Base-by-base conservation (phyloP, 2,329 filamentous ascomycete species). In the Aureobasidium leucospermi region DNA sequence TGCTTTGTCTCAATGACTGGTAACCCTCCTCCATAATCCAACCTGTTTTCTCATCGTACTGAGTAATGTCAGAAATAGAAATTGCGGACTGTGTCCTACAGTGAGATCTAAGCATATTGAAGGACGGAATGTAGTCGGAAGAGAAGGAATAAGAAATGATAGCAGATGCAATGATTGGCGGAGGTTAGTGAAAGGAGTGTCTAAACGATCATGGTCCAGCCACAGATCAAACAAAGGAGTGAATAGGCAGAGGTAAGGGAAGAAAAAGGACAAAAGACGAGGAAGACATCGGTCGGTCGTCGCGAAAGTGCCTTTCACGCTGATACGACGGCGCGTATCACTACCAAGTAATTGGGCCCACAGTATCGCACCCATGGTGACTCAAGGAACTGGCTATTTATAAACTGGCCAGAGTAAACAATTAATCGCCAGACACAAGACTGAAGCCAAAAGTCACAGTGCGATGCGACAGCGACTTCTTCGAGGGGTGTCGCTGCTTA, bases 171-270 rank as follows among this genome's bases (percentile, higher is more conserved):
- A 43, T 15, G 39, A 55, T 42, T 41, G 36, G 43, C 28, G 28
- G n/a, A 23, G 29, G 38, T 43, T 7, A 38, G 51, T 42, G 32
- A 10, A 53, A 43, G 23, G 38, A 42, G 51, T 13, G 38, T 55
- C 51, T 32, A 23, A 38, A 55, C 51, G 19, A 45, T 45, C 42
- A 36, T 55, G 51, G 51, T 6, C 51, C 51, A 34, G 51, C 51
- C 51, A 55, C 51, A 55, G 15, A 34, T 55, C 29, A 43, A 23
- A 55, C 51, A 55, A 55, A 55, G 39, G 39, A 55, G 32, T 31
- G 51, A 55, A 55, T 23, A 43, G 51, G 29, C 39, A 55, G 34
- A 43, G 39, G 6, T 9, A 43, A 34, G 34, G 29, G 28, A 11
- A 29, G 13, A 8, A 16, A 38, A 32, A 23, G 38, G 43, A 42